These are phyloP conservation scores for Hagleromyces aurorensis DNA, from an alignment of 805 yeast species.

Conservation along the genomic window DNA sequence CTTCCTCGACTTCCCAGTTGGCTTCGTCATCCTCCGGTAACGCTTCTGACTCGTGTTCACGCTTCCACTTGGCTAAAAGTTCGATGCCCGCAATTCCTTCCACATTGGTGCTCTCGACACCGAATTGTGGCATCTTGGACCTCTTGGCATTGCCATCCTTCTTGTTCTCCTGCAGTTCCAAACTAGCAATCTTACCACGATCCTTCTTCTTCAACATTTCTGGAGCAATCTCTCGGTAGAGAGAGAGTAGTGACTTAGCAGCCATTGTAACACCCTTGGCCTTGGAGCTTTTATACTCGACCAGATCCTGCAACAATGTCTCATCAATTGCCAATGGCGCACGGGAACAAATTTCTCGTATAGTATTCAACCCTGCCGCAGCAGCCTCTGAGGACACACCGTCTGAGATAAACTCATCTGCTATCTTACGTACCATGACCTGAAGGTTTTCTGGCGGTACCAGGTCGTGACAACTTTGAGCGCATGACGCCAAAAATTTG, in stretches of 20 bases:
- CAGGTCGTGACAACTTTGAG: slow-evolving; percentile 93
- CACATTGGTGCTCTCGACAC: slow-evolving; percentile 56
- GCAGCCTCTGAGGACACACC: slow-evolving; percentile 98
- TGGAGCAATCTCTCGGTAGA: slow-evolving; percentile 93
- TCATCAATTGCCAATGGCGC: slow-evolving; percentile 93
- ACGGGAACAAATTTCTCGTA: slow-evolving; percentile 85
- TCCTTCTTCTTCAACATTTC: slow-evolving; percentile 87
- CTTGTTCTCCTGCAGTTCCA: slow-evolving; percentile 62
- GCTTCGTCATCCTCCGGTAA: slow-evolving; percentile 58
- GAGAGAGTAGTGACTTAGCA: slow-evolving; percentile 75
- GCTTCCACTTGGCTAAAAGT: slow-evolving; percentile 73
- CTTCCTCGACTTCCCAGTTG: slow-evolving; percentile 48
- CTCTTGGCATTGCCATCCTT: slow-evolving; percentile 33
- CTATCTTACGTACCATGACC: slow-evolving; percentile 80
- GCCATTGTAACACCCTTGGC: slow-evolving; percentile 93
- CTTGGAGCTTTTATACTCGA: slow-evolving; percentile 87
- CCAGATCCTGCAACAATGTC: slow-evolving; percentile 78
- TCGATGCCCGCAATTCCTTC: slow-evolving; percentile 90
- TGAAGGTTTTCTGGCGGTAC: slow-evolving; percentile 91
- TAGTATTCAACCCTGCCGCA: slow-evolving; percentile 94
- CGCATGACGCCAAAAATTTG: slow-evolving; percentile 92
- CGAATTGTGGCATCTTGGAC: slow-evolving; percentile 46
- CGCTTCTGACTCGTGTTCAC: slow-evolving; percentile 42
- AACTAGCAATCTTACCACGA: slow-evolving; percentile 86
- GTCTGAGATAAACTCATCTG: slow-evolving; percentile 95